Conservation (phyloP, 2,329 filamentous ascomycete species). For the Atkinsonella texensis region DNA sequence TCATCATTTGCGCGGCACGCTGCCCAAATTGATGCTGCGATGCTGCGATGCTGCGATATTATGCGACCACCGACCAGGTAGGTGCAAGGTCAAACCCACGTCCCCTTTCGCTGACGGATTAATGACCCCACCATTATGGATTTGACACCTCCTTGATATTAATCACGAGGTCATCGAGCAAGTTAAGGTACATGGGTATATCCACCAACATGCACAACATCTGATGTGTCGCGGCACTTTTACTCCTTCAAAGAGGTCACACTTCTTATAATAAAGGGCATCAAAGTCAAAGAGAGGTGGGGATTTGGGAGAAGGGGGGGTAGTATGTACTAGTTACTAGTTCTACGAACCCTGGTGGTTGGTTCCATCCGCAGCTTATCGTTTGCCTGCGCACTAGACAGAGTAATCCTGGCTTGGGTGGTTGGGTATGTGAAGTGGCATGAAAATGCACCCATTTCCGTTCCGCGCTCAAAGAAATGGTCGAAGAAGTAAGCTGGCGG, state of each 20-base stretch:
- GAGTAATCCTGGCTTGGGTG: neutral
- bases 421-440: neutral
- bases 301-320: too few relatives aligned
- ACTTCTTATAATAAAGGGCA: neutral
- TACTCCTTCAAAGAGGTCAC: neutral
- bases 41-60: too few relatives aligned
- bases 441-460: too few relatives aligned
- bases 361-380: neutral
- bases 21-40: too few relatives aligned
- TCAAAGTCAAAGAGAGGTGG: neutral
- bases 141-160: neutral
- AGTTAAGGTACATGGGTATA: neutral
- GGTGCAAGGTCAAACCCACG: neutral
- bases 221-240: neutral
- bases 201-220: neutral
- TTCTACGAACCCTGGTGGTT: neutral
- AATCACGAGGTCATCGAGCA: neutral
- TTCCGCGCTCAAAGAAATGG: too few relatives aligned
- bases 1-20: too few relatives aligned
- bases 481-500: too few relatives aligned
- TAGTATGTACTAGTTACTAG: too few relatives aligned
- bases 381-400: neutral
- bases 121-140: neutral
- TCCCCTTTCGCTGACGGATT: neutral
- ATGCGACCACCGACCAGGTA: too few relatives aligned